Percentiles rank a stretch among this genome's conserved stretches.
phyloP scores from a whole-genome alignment of 305 asterid species.

The Fraxinus latifolia region DNA sequence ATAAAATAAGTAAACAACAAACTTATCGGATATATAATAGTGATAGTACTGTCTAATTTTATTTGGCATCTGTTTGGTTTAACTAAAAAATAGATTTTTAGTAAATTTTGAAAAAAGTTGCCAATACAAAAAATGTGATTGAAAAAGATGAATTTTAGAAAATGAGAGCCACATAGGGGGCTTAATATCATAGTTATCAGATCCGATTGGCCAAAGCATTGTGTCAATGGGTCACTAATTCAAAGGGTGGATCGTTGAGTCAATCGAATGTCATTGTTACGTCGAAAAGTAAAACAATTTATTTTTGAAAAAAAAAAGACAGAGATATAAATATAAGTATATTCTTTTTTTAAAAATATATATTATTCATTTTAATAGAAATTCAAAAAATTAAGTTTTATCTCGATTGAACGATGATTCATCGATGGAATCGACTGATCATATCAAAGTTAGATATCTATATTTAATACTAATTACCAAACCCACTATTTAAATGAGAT shows the following conservation, averaged over 20 bases:
- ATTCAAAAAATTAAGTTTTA: not conserved
- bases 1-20: too few relatives aligned
- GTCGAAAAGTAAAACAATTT: too few relatives aligned
- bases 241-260: not conserved
- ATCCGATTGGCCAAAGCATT: not conserved
- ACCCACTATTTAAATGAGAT: not conserved
- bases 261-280: not conserved
- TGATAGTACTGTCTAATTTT: not conserved
- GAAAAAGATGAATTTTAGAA: too few relatives aligned
- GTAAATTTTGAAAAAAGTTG: not conserved
- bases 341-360: too few relatives aligned
- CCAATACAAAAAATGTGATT: too few relatives aligned
- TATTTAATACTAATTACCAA: too few relatives aligned
- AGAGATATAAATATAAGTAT: not conserved
- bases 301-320: too few relatives aligned
- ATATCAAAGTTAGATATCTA: too few relatives aligned
- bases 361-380: not conserved
- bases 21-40: too few relatives aligned
- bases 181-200: not conserved
- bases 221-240: too few relatives aligned
- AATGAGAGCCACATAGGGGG: not conserved
- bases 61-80: not conserved
- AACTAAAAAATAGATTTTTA: not conserved
- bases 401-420: too few relatives aligned
- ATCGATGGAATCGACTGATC: not conserved